phyloP scores from a whole-genome alignment of 106 monocot species.

The Apostasia shenzhenica region DNA sequence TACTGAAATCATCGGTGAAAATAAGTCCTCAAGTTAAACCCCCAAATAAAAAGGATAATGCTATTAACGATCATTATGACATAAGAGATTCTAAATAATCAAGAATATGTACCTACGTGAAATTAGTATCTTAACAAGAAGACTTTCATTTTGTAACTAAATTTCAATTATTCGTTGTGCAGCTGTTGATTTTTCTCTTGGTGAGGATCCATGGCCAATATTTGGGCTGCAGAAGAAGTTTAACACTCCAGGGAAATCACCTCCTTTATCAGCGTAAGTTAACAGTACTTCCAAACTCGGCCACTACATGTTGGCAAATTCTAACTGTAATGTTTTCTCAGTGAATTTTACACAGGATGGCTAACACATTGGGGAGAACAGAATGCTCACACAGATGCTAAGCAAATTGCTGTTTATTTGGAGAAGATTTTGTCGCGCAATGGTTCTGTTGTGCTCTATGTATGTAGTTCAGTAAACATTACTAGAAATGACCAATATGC shows the following conservation, averaged over 20 bases:
- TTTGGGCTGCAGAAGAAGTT: conserved; percentile 89
- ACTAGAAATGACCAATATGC: background rate
- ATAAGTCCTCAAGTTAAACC: no score
- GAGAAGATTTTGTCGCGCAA: conserved; percentile 67
- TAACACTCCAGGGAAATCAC: conserved; percentile 89
- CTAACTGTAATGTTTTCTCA: conserved; percentile 23
- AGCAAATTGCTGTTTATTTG: conserved; percentile 48
- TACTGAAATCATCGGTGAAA: no score
- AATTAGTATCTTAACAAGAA: no score
- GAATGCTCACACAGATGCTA: conserved; percentile 64
- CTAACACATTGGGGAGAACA: conserved; percentile 95
- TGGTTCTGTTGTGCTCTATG: conserved; percentile 96
- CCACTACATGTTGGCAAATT: conserved; percentile 3
- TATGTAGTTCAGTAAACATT: conserved; percentile 17
- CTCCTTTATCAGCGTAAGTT: conserved; percentile 82
- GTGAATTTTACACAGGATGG: conserved; percentile 99
- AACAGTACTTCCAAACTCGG: conserved; percentile 3
- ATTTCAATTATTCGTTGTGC: background rate
- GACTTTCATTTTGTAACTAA: no score
- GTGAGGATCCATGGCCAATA: conserved; percentile 71
- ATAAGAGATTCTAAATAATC: no score
- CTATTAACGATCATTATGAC: no score
- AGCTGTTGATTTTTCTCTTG: conserved; percentile 98
- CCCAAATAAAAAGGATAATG: no score
- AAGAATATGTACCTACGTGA: no score